A percentile compares a stretch with the other conserved stretches of the same genome.
phyloP scores from a whole-genome alignment of 169 alveolate genomes.

The Amoebophrya sp. region DNA sequence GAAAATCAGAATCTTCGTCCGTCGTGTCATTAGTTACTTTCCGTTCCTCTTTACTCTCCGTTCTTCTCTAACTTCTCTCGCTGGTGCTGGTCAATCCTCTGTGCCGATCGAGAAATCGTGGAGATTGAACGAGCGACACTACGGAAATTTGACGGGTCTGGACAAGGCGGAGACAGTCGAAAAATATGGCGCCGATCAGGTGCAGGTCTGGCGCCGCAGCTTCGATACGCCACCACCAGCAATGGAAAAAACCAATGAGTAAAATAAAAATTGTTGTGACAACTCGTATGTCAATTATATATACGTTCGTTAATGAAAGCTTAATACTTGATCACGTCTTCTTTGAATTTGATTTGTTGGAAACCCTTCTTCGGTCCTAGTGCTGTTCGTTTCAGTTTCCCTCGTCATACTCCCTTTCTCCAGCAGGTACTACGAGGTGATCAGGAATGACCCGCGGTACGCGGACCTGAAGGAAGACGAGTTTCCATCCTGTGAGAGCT shows the following conservation, averaged over 20 bases:
- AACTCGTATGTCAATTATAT: no score
- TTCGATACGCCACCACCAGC: constrained; percentile 92
- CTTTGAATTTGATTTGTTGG: no score
- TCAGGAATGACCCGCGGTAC: constrained; percentile 66
- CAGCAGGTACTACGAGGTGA: constrained; percentile 79
- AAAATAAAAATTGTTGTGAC: no score
- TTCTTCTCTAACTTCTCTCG: no score
- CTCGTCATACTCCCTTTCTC: no score
- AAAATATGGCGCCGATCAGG: constrained; percentile 86
- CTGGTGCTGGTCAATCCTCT: constrained; percentile 67
- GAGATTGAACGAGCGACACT: constrained; percentile 89
- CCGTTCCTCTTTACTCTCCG: no score
- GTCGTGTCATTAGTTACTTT: no score
- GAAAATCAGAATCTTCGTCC: no score
- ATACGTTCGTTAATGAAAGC: no score
- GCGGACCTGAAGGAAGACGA: constrained; percentile 68
- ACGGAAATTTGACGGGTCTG: constrained; percentile 87
- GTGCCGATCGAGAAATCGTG: constrained; percentile 77
- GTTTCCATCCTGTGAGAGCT: constrained; percentile 82
- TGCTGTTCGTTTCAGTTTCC: no score
- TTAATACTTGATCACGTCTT: no score
- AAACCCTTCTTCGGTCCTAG: no score
- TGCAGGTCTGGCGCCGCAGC: constrained; percentile 88
- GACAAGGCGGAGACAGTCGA: constrained; percentile 87
- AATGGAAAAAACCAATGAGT: constrained; percentile 65